These are phyloP conservation scores for Noccaea caerulescens DNA, from an alignment of 345 rosid genomes.

Conservation along the genomic window DNA sequence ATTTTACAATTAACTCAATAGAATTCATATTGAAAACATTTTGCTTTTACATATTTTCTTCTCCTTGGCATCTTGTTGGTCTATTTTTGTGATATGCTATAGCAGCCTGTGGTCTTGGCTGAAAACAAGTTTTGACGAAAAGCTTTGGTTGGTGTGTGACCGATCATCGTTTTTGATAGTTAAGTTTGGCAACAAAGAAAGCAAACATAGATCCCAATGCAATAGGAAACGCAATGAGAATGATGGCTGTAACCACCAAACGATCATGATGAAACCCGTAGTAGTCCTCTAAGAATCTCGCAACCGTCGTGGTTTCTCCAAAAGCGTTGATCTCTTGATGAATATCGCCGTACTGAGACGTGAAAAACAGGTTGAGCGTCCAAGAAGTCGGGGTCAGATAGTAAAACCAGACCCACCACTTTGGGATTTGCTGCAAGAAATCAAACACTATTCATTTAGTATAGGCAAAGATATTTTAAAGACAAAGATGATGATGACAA, in stretches of 20 bases:
- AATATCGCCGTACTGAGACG: slow-evolving; percentile 79
- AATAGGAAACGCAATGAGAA: slow-evolving; percentile 57
- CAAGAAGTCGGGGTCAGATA: slow-evolving; percentile 73
- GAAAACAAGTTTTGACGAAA: neutral
- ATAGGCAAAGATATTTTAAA: neutral
- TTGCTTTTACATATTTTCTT: slow-evolving; percentile 10
- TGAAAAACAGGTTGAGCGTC: slow-evolving; percentile 60
- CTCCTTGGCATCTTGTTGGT: slow-evolving; percentile 12
- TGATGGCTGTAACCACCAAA: slow-evolving; percentile 45
- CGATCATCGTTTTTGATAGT: slow-evolving; percentile 64
- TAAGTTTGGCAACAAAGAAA: slow-evolving; percentile 54
- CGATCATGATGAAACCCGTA: slow-evolving; percentile 57
- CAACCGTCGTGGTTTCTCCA: slow-evolving; percentile 51
- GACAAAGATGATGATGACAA: neutral
- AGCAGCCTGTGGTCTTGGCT: slow-evolving; percentile 19
- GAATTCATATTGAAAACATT: slow-evolving; percentile 9
- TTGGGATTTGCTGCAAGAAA: slow-evolving; percentile 69
- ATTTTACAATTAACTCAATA: slow-evolving; percentile 3
- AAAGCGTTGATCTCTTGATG: slow-evolving; percentile 52
- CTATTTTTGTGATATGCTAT: neutral
- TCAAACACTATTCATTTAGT: neutral
- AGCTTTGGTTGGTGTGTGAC: slow-evolving; percentile 7
- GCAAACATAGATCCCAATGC: slow-evolving; percentile 61
- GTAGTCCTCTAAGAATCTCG: slow-evolving; percentile 56
- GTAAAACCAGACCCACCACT: slow-evolving; percentile 85